phyloP scores from a whole-genome alignment of 306 rosid species.

The Prunus fruticosa region DNA sequence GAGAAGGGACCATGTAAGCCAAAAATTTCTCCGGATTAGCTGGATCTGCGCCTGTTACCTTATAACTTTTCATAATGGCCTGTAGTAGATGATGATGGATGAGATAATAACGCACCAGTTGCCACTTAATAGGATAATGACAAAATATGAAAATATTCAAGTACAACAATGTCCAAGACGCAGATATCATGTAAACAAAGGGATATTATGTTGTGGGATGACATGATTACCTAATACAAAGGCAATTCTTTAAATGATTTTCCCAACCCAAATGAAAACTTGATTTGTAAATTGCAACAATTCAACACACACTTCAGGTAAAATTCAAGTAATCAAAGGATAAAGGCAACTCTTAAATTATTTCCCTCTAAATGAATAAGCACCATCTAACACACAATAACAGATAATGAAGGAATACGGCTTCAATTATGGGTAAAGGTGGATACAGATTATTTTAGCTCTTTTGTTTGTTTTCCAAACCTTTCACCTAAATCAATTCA shows the following conservation, averaged over 20 bases:
- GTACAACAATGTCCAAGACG: not conserved
- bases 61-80: slow-evolving; percentile 94
- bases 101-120: slow-evolving; percentile 8
- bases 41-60: slow-evolving; percentile 61
- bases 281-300: not conserved
- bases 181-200: not conserved
- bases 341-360: not conserved
- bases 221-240: not conserved
- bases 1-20: slow-evolving; percentile 93
- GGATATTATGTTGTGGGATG: not conserved
- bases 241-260: not conserved
- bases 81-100: slow-evolving; percentile 34
- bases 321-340: not conserved
- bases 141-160: not conserved
- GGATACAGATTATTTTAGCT: not conserved
- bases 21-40: slow-evolving; percentile 85
- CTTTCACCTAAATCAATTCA: not conserved
- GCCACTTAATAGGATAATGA: not conserved
- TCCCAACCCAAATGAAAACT: too few species aligned
- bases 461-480: not conserved
- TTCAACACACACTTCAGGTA: not conserved
- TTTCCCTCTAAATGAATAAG: not conserved
- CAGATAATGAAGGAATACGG: not conserved
- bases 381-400: not conserved
- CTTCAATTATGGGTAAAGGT: not conserved